Percentiles rank a stretch among this genome's conserved stretches.
Evolutionary conservation across 306 rosid species (phyloP).

Genomic region (Macrotyloma uniflorum): DNA sequence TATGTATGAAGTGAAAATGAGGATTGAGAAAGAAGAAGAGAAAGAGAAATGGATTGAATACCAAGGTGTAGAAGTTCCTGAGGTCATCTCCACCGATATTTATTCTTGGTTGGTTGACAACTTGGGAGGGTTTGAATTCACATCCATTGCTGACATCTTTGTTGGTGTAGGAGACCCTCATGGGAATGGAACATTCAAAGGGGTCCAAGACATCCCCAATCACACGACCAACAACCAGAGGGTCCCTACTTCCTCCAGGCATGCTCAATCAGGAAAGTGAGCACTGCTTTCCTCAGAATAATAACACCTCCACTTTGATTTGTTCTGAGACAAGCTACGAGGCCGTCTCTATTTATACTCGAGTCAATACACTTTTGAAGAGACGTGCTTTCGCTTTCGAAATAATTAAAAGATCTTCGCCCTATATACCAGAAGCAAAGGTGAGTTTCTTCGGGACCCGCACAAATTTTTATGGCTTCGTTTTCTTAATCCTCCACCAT

Average conservation of each 20-base stretch:
- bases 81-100: constrained; percentile 52
- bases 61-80: constrained; percentile 52
- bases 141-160: constrained; percentile 43
- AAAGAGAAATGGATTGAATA: neutral
- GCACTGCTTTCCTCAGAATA: neutral
- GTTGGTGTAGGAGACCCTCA: constrained; percentile 21
- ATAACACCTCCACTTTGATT: neutral
- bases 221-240: constrained; percentile 46
- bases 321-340: neutral
- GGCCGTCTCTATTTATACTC: neutral
- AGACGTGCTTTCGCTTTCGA: neutral
- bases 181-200: constrained; percentile 28
- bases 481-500: neutral
- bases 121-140: constrained; percentile 48
- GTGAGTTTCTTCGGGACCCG: neutral
- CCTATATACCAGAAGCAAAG: neutral
- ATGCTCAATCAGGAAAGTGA: neutral
- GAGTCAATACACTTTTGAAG: neutral
- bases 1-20: neutral
- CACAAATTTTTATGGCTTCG: too few relatives aligned
- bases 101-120: constrained; percentile 44
- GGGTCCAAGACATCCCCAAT: constrained; percentile 51
- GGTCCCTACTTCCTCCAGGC: constrained; percentile 28
- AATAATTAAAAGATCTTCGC: neutral
- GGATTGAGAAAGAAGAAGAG: neutral